Evolutionary conservation across 2,329 filamentous ascomycete genomes (phyloP), one percentile per base, ranked within the genome.

Genomic region (Metarhizium sp.): DNA sequence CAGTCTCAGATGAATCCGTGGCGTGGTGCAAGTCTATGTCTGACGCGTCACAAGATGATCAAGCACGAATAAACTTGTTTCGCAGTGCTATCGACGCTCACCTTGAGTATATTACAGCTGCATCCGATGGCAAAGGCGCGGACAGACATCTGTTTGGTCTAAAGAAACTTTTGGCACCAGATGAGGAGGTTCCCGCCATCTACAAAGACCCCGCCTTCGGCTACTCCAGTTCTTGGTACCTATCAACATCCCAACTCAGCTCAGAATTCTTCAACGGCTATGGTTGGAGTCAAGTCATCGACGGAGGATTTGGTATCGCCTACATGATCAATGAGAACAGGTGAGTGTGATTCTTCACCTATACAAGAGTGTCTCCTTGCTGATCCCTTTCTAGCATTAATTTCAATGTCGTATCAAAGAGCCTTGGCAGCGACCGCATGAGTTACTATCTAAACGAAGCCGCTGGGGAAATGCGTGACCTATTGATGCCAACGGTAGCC

Each of bases 311-410:
- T 74, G 94, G 94, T 61, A 95, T 99, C 68, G 94, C 94, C 43
- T 99, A 99, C 71, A 99, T 99, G 94, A 97, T 99, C 71, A 99
- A 99, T 70, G 92, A 97, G 79, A 95, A 96, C 73, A 92, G 84
- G 87, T 90, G 69, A 71, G 55, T 43, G 7, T 30, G 20, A 14
- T 29, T 30, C 11, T 46, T 16, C 25, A 16, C 11, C 8, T 29
- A 4, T 48, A 18, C 20, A 14, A 14, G 10, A 16, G 18, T 16
- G 13, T 45, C 59, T 40, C 5, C 13, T 16, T 40, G 14, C 65
- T 57, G 42, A 57, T 30, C 46, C 14, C 16, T 45, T 34, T 34
- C 46, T 61, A 95, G 90, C 72, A 81, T 99, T 60, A 94, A 97
- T 81, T 97, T 99, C 78, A 99, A 99, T 75, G 85, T 99, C 62